Evolutionary conservation across 352 stramenopile species (phyloP).

Genomic region (Phytophthora ramorum): DNA sequence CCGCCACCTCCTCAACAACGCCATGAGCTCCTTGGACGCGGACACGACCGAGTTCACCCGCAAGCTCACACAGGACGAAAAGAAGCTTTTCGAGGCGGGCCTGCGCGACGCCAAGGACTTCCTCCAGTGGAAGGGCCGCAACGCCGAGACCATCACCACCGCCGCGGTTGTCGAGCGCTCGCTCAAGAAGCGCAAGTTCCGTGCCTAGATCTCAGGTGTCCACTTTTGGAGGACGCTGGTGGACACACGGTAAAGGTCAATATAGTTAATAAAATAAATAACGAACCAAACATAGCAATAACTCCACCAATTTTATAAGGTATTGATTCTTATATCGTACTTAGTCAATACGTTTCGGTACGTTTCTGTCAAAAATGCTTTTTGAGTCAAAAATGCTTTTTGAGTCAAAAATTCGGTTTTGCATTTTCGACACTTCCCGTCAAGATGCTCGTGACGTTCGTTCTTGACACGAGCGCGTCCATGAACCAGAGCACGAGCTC

Average conservation of each 20-base stretch:
- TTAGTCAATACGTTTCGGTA: neutral
- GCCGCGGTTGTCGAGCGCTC: conserved; percentile 64
- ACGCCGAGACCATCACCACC: conserved; percentile 68
- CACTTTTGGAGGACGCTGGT: neutral
- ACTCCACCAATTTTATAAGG: no score
- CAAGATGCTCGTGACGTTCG: conserved; percentile 89
- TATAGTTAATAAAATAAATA: no score
- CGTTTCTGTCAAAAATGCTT: no score
- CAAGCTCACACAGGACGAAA: conserved; percentile 73
- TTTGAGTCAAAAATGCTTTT: no score
- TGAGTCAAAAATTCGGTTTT: no score
- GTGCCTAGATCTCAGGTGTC: neutral
- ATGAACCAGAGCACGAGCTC: conserved; percentile 91
- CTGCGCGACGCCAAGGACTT: conserved; percentile 76
- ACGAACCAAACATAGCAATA: no score
- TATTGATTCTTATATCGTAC: neutral
- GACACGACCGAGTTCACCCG: conserved; percentile 87
- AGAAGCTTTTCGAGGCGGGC: conserved; percentile 73
- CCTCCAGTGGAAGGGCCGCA: conserved; percentile 77
- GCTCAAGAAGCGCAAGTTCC: conserved; percentile 69
- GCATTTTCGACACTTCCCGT: no score
- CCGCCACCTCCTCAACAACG: conserved; percentile 81
- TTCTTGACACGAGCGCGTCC: conserved; percentile 91
- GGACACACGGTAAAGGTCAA: no score
- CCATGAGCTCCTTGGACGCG: conserved; percentile 84